These are phyloP conservation scores for Pinus albicaulis DNA, from an alignment of 75 land plant species.

Conservation along the genomic window DNA sequence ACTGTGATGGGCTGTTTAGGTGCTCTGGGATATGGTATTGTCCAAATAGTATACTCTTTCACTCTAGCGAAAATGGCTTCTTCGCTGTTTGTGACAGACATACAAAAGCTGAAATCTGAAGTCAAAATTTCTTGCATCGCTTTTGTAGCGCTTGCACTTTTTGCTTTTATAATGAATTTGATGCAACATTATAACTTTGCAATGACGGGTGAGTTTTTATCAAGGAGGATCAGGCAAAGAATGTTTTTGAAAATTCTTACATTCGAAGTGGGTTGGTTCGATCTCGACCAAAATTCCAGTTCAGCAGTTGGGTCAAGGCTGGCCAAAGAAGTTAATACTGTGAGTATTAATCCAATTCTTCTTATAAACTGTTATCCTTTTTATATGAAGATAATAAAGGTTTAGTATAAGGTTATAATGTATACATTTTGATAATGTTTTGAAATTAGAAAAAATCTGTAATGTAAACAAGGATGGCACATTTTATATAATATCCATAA, in stretches of 20 bases:
- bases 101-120: too few relatives aligned
- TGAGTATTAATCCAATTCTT: not conserved
- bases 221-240: constrained; percentile 20
- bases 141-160: constrained; percentile 14
- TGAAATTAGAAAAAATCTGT: too few relatives aligned
- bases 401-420: too few relatives aligned
- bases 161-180: constrained; percentile 15
- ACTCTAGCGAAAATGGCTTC: constrained; percentile 18
- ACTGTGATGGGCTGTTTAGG: constrained; percentile 25
- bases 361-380: too few relatives aligned
- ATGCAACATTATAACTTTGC: constrained; percentile 35
- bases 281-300: constrained; percentile 25
- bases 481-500: too few relatives aligned
- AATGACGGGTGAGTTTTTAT: constrained; percentile 21
- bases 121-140: too few relatives aligned
- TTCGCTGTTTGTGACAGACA: too few relatives aligned
- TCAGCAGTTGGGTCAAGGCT: constrained; percentile 30
- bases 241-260: constrained; percentile 23
- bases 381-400: too few relatives aligned
- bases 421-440: not conserved
- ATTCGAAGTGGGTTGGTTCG: constrained; percentile 41
- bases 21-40: constrained; percentile 19
- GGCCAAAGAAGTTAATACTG: constrained; percentile 23
- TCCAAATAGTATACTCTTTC: constrained; percentile 25
- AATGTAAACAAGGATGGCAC: too few relatives aligned